Percentiles rank a stretch among this genome's conserved stretches.
phyloP scores from a whole-genome alignment of 1,284 basidiomycete species.

The Tilletia setariae region DNA sequence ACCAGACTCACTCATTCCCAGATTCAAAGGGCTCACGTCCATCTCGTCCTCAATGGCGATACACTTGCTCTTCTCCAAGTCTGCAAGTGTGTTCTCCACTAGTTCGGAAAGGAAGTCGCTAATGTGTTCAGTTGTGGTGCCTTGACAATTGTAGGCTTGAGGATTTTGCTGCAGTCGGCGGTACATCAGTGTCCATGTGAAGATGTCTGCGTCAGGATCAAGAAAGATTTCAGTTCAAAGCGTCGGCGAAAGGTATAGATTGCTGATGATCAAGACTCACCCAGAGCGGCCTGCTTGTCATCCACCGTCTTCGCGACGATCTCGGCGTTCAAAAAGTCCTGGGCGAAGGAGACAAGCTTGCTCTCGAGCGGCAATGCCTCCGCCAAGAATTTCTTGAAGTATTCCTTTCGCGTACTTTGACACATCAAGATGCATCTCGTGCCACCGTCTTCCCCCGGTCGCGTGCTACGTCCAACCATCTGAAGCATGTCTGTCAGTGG shows the following conservation, averaged over 20 bases:
- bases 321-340: conserved; percentile 98
- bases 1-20: conserved; percentile 37
- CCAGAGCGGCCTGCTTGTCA: conserved; percentile 52
- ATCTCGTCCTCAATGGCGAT: conserved; percentile 73
- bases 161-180: conserved; percentile 88
- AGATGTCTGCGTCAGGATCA: conserved; percentile 63
- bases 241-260: no score
- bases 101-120: conserved; percentile 71
- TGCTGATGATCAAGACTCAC: background rate
- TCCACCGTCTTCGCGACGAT: conserved; percentile 98
- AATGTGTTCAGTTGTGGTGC: conserved; percentile 46
- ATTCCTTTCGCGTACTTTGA: conserved; percentile 89
- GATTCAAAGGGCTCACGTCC: conserved; percentile 57
- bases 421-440: conserved; percentile 93
- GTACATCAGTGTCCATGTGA: conserved; percentile 96
- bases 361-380: conserved; percentile 96
- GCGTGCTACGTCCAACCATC: conserved; percentile 94
- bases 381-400: conserved; percentile 96
- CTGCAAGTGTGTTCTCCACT: conserved; percentile 85
- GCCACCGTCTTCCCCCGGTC: conserved; percentile 64
- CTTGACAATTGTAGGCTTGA: conserved; percentile 51
- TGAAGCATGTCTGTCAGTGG: conserved; percentile 95
- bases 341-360: conserved; percentile 61
- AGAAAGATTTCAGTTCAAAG: conserved; percentile 19
- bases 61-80: conserved; percentile 89